Base-by-base conservation (phyloP, 805 yeast genomes). In the Danielia reshetovae region DNA sequence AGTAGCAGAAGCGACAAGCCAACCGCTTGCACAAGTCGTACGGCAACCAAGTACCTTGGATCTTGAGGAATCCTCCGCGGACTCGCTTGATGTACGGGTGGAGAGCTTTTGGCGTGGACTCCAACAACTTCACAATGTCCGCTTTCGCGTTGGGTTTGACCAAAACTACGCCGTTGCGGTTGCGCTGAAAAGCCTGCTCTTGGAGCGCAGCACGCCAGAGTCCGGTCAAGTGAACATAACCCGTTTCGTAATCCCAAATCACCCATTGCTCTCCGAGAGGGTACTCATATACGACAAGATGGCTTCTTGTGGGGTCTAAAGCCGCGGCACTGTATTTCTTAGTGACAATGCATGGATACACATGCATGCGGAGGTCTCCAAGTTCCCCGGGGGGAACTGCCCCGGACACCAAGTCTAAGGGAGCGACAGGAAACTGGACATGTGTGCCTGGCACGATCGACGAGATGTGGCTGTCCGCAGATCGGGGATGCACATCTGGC, bases 41-140 rank as follows among this genome's bases (percentile, higher is more conserved):
- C 2, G 95, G 90, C 25, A 87, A 61, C 96, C 96, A 89, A 7
- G 96, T 86, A 4, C 97, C 97, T 62, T 88, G 97, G 45, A 89
- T 86, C 65, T 87, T 87, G 45, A 88, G 71, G 50, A 78, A 86
- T 2, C 96, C 97, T 30, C 97, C 97, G 36, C 96, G 67, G 11
- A 88, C 86, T 32, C 96, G 73, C 48, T 77, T 77, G 35, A 82
- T 71, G 27, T 69, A 72, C 12, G 70, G 74, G 45, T 76, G 85
- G 35, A 79, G 65, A 48, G 77, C 77, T 35, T 50, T 55, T 2
- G 89, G 89, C 3, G 77, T 69, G 4, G 72, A 62, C 51, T 82
- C 87, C 21, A 85, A 62, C 28, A 85, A 62, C 56, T 79, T 79
- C 35, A 81, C 85, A 28, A 84, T 82, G 54, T 84, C 93, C 3